Percentiles rank a stretch among this genome's conserved stretches.
Evolutionary conservation across 2,329 filamentous ascomycete genomes (phyloP).

Genomic region (Fusarium virguliforme): DNA sequence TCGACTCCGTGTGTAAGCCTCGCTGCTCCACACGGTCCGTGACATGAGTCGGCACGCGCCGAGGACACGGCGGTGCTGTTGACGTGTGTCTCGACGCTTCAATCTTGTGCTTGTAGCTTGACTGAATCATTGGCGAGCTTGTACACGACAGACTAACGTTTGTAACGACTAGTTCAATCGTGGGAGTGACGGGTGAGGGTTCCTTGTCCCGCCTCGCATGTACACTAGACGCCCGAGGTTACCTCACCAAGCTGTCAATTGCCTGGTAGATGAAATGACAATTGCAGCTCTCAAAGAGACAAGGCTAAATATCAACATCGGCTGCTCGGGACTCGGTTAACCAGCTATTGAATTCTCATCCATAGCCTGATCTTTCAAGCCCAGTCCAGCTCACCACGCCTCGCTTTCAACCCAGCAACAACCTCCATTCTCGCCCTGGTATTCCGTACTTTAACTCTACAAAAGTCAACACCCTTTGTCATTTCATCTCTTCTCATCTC

Average conservation of each 20-base stretch:
- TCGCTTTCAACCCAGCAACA: constrained; percentile 6
- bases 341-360: neutral
- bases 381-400: neutral
- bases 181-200: neutral
- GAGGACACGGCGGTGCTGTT: constrained; percentile 25
- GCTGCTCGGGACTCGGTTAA: neutral
- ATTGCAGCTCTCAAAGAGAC: neutral
- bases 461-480: neutral
- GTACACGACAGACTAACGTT: neutral
- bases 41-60: constrained; percentile 30
- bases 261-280: neutral
- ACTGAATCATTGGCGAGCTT: neutral
- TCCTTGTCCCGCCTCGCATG: neutral
- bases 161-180: neutral
- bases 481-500: constrained; percentile 14
- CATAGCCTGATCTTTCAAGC: constrained; percentile 1
- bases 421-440: neutral
- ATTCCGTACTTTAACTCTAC: neutral
- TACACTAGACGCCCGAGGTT: neutral
- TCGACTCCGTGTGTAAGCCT: constrained; percentile 7
- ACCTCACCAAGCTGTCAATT: neutral
- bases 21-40: constrained; percentile 30
- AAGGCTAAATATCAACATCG: neutral
- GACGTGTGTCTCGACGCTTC: constrained; percentile 14
- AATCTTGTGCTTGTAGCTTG: neutral